Percentiles rank a stretch among this genome's conserved stretches.
Conservation (phyloP, 768 basidiomycete genomes). For the Clathrus columnatus region DNA sequence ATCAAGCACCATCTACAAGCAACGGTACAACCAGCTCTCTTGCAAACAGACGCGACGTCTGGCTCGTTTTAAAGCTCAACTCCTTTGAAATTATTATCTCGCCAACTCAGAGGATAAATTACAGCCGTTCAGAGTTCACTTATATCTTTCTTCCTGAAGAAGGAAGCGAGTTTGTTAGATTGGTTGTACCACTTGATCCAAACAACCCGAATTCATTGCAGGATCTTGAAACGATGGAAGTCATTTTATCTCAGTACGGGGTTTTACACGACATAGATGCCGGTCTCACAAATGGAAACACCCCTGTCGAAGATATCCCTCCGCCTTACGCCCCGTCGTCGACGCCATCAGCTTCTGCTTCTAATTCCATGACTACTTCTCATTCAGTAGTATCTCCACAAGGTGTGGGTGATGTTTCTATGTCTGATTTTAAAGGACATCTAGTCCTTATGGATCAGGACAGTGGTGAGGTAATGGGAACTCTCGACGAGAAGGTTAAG, state of each 20-base stretch:
- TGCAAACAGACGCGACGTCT: slow-evolving; percentile 44
- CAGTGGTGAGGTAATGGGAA: slow-evolving; percentile 62
- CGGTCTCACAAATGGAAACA: slow-evolving; percentile 12
- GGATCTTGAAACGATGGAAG: slow-evolving; percentile 57
- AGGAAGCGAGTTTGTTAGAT: slow-evolving; percentile 15
- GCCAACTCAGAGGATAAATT: slow-evolving; percentile 40
- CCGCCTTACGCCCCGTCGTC: slow-evolving; percentile 10
- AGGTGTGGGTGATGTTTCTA: background rate
- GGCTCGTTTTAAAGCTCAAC: slow-evolving; percentile 54
- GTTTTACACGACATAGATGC: slow-evolving; percentile 19
- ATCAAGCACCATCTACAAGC: slow-evolving; percentile 9
- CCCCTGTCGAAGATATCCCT: background rate
- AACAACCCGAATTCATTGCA: slow-evolving; percentile 33
- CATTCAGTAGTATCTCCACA: slow-evolving; percentile 23
- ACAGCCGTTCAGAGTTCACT: slow-evolving; percentile 26
- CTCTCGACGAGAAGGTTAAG: slow-evolving; percentile 48
- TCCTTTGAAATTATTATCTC: slow-evolving; percentile 51
- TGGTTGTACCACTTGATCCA: slow-evolving; percentile 22
- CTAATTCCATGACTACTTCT: slow-evolving; percentile 21
- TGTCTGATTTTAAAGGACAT: slow-evolving; percentile 35
- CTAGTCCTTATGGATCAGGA: slow-evolving; percentile 67
- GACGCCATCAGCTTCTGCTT: slow-evolving; percentile 12
- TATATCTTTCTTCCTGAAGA: slow-evolving; percentile 38
- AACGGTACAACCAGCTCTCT: slow-evolving; percentile 18
- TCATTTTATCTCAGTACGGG: slow-evolving; percentile 58